Percentiles rank a stretch among this genome's conserved stretches.
phyloP scores from a whole-genome alignment of 495 filamentous ascomycete genomes.

The Lasiosphaeria miniovina region DNA sequence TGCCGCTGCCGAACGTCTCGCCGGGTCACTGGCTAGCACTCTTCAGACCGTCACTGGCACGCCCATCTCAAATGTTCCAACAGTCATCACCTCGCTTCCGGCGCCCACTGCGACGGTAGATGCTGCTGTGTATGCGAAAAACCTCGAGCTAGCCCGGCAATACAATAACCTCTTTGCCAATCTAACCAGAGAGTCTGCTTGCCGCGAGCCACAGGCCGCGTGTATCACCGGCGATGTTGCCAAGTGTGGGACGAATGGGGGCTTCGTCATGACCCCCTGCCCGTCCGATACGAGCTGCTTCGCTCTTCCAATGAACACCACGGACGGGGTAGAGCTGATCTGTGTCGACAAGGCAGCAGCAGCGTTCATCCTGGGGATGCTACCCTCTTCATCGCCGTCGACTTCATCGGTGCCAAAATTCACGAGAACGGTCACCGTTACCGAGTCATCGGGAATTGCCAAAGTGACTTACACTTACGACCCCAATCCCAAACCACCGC shows the following conservation, averaged over 20 bases:
- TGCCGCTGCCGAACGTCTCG: too few relatives aligned
- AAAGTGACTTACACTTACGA: too few relatives aligned
- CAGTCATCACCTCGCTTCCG: constrained; percentile 33
- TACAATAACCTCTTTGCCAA: constrained; percentile 38
- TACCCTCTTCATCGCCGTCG: not conserved
- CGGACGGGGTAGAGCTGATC: constrained; percentile 33
- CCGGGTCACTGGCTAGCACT: not conserved
- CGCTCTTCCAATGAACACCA: constrained; percentile 42
- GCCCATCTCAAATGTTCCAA: constrained; percentile 34
- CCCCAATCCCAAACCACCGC: not conserved
- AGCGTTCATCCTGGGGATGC: constrained; percentile 24
- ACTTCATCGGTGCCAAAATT: not conserved
- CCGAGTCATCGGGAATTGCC: too few relatives aligned
- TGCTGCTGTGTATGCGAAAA: constrained; percentile 31
- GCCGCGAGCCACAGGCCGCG: constrained; percentile 36
- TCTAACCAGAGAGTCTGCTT: constrained; percentile 38
- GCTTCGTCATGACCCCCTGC: constrained; percentile 33
- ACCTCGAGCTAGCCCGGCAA: constrained; percentile 35
- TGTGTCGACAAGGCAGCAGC: constrained; percentile 33
- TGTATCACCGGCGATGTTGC: constrained; percentile 39
- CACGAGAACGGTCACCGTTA: too few relatives aligned
- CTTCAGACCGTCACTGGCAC: constrained; percentile 21
- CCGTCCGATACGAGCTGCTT: constrained; percentile 31
- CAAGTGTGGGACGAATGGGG: constrained; percentile 27
- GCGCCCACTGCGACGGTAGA: constrained; percentile 34